Evolutionary conservation across 768 basidiomycete species (phyloP).

Genomic region (Psilocybe subaeruginosa): DNA sequence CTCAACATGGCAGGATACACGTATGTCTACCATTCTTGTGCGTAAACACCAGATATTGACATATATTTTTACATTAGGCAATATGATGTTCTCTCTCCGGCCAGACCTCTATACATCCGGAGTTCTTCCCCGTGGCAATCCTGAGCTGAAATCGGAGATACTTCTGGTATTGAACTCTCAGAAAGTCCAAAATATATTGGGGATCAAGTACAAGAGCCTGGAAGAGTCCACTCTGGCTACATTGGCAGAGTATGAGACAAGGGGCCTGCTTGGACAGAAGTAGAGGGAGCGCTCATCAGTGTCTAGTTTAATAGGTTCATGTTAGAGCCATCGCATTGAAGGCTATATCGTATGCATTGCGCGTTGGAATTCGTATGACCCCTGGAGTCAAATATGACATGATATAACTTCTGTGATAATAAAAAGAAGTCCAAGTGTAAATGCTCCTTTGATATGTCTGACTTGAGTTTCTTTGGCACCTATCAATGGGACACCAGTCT

Average conservation of each 20-base stretch:
- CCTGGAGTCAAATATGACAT: no score
- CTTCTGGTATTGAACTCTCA: background rate
- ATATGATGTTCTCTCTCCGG: background rate
- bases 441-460: no score
- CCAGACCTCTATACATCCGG: conserved; percentile 6
- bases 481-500: no score
- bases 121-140: conserved; percentile 9
- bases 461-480: no score
- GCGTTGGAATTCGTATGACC: no score
- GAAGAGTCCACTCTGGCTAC: background rate
- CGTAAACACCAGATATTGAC: background rate
- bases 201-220: background rate
- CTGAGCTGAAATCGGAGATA: background rate
- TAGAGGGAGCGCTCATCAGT: no score
- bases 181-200: background rate
- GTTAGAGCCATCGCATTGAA: no score
- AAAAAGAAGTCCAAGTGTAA: no score
- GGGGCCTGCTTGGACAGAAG: background rate
- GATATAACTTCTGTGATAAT: no score
- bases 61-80: background rate
- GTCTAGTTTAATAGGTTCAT: no score
- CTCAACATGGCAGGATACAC: conserved; percentile 8
- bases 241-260: background rate
- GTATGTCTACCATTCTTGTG: background rate
- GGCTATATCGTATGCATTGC: no score